Base-by-base conservation (phyloP, 352 stramenopile species). In the Pythium dissimile region DNA sequence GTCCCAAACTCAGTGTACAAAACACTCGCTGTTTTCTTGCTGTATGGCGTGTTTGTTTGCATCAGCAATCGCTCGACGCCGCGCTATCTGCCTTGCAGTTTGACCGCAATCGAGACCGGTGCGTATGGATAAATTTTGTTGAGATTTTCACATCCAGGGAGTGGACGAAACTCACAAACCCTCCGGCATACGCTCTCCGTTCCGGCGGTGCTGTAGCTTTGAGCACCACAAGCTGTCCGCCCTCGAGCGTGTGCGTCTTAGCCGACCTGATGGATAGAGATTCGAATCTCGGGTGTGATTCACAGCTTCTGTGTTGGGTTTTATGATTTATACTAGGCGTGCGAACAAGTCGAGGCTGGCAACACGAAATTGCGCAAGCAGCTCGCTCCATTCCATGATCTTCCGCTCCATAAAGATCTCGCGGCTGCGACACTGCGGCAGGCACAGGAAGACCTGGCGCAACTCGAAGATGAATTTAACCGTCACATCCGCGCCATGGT, bases 381-480 rank as follows among this genome's bases (percentile, higher is more conserved):
- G 45, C 42, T 83, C 42, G 39, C n/a, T 2, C 31, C n/a, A 8
- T 83, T 69, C 48, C 68, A 83, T 42, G 66, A 62, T 5, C 49
- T 83, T 6, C 69, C 73, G 20, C 54, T 83, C 1, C 52, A 66
- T 54, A 72, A 72, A 51, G 62, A 80, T 16, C 44, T 69, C n/a
- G 73, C 71, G 2, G 63, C 62, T 24, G 65, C 67, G 31, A 60
- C 67, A 10, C 61, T 83, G 31, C 44, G 59, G 7, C 54, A 74
- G 12, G 68, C 69, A 2, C 58, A 69, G 37, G 53, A 62, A 23
- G 68, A 78, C 44, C 62, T 83, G 26, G 57, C 65, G 56, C 66
- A 50, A 12, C 63, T 83, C 18, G 71, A 83, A 54, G 71, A 80
- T 35, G 60, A 76, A 38, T 80, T 83, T 66, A 74, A 76, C 48